Percentiles rank a stretch among this genome's conserved stretches.
phyloP scores from a whole-genome alignment of 192 early-diverging fungal genomes.

The Hyaloraphidium curvatum region DNA sequence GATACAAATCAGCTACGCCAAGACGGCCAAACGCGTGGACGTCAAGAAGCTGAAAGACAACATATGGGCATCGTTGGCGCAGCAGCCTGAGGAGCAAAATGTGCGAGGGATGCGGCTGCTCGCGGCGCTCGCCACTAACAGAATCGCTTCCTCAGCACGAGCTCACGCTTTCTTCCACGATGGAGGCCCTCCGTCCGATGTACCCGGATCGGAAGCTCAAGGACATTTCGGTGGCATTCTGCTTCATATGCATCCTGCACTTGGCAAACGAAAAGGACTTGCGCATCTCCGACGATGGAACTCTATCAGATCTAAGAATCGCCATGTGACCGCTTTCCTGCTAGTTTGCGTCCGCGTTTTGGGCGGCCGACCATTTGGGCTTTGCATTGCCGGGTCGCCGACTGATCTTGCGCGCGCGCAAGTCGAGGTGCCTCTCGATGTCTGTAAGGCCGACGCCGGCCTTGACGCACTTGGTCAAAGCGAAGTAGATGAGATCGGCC shows the following conservation, averaged over 20 bases:
- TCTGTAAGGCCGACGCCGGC: conserved; percentile 65
- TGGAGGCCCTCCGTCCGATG: conserved; percentile 44
- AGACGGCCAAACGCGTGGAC: conserved; percentile 80
- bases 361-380: conserved; percentile 36
- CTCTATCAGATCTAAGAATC: conserved; percentile 3
- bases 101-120: too few relatives aligned
- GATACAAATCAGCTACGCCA: conserved; percentile 56
- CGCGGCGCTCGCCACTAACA: too few relatives aligned
- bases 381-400: conserved; percentile 89
- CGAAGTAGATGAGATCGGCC: conserved; percentile 92
- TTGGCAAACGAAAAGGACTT: conserved; percentile 23
- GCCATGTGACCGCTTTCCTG: too few relatives aligned
- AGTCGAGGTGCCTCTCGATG: conserved; percentile 71
- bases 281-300: background rate
- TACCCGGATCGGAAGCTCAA: conserved; percentile 60
- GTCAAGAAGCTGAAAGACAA: conserved; percentile 93
- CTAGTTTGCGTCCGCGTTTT: conserved; percentile 4
- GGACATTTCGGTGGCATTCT: conserved; percentile 91
- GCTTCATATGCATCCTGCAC: conserved; percentile 93
- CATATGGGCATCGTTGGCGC: conserved; percentile 62
- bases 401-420: conserved; percentile 60
- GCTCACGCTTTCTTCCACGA: too few relatives aligned
- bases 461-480: conserved; percentile 65
- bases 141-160: too few relatives aligned
- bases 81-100: too few relatives aligned